Evolutionary conservation across 2,329 filamentous ascomycete species (phyloP).

Genomic region (Teratosphaeria pseudoeucalypti): DNA sequence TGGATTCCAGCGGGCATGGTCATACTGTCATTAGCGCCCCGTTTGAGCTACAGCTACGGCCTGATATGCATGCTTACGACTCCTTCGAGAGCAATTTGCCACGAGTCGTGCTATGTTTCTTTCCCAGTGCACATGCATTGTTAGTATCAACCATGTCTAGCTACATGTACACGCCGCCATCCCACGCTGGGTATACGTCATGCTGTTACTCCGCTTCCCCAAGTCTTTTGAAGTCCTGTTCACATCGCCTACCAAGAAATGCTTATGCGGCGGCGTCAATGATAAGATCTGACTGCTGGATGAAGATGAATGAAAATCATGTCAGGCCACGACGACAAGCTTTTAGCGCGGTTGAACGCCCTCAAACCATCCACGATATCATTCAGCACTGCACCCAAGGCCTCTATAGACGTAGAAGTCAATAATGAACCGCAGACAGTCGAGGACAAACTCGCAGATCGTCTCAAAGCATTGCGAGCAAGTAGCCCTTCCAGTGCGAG

Average conservation of each 20-base stretch:
- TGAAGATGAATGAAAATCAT: constrained; percentile 5
- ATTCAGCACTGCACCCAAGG: constrained; percentile 17
- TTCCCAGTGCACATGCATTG: background rate
- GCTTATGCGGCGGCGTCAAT: background rate
- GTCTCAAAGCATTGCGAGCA: constrained; percentile 22
- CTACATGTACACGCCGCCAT: background rate
- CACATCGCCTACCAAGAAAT: background rate
- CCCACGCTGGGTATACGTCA: background rate
- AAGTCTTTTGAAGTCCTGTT: background rate
- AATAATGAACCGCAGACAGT: constrained; percentile 11
- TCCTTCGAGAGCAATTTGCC: background rate
- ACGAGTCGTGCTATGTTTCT: background rate
- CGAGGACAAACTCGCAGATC: constrained; percentile 23
- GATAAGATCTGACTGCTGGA: background rate
- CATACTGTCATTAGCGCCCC: background rate
- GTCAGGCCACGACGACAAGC: constrained; percentile 27
- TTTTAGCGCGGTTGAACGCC: constrained; percentile 40
- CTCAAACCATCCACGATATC: constrained; percentile 35
- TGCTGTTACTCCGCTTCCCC: background rate
- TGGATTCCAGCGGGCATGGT: background rate
- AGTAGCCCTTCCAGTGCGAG: background rate
- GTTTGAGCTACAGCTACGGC: background rate
- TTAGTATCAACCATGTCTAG: background rate
- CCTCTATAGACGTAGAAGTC: constrained; percentile 13
- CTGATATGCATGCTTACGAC: background rate